A percentile compares a stretch with the other conserved stretches of the same genome.
phyloP scores from a whole-genome alignment of 495 filamentous ascomycete genomes.

The Glarea lozoyensis region DNA sequence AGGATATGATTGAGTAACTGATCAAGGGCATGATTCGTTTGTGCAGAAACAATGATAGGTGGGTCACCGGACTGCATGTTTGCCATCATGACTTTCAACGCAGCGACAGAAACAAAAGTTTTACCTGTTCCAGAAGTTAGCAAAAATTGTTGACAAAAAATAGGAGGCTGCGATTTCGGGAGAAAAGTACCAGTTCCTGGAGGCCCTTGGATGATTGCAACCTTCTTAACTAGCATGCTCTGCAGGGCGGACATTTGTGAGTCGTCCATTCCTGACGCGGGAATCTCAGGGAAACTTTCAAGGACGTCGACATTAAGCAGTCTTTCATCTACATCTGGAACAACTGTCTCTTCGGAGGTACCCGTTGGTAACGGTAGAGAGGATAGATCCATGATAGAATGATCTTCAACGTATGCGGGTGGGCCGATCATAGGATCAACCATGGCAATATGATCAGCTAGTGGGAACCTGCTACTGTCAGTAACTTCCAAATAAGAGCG shows the following conservation, averaged over 20 bases:
- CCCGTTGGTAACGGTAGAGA: conserved; percentile 18
- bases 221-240: conserved; percentile 55
- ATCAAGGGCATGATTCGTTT: conserved; percentile 92
- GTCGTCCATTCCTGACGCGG: conserved; percentile 38
- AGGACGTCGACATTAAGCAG: conserved; percentile 35
- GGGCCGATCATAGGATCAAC: conserved; percentile 32
- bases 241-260: conserved; percentile 50
- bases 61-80: conserved; percentile 53
- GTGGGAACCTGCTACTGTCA: conserved; percentile 39
- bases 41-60: conserved; percentile 31
- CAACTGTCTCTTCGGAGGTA: neutral
- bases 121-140: no score
- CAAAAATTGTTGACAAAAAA: no score
- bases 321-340: neutral
- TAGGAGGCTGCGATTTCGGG: no score
- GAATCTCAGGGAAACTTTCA: conserved; percentile 35
- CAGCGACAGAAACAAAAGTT: conserved; percentile 66
- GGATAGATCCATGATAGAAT: conserved; percentile 37
- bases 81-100: conserved; percentile 56
- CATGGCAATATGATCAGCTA: conserved; percentile 47
- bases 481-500: no score
- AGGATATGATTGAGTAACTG: conserved; percentile 67
- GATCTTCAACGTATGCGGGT: conserved; percentile 38
- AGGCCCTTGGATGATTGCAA: conserved; percentile 83
- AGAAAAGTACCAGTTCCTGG: no score